phyloP scores from a whole-genome alignment of 2,329 filamentous ascomycete genomes.

The Paraphaeosphaeria minitans region DNA sequence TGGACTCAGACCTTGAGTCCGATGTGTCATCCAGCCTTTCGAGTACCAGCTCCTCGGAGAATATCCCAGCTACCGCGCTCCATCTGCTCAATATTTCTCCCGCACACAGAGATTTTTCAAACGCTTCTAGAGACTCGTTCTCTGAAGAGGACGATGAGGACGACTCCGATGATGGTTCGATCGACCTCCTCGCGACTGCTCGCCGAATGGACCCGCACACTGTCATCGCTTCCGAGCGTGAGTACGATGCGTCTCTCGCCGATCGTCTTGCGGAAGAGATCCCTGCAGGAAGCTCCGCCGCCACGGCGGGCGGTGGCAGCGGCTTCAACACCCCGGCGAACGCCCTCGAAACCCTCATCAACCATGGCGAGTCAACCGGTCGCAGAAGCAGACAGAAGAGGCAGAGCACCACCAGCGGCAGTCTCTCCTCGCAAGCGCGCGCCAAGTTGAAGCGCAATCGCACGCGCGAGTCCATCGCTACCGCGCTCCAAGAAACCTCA shows the following conservation, averaged over 20 bases:
- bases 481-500: slow-evolving; percentile 9
- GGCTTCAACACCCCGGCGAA: slow-evolving; percentile 51
- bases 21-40: slow-evolving; percentile 42
- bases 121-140: slow-evolving; percentile 37
- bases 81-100: slow-evolving; percentile 37
- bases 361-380: slow-evolving; percentile 2
- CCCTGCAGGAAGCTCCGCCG: slow-evolving; percentile 55
- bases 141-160: slow-evolving; percentile 11
- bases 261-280: slow-evolving; percentile 56
- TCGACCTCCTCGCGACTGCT: slow-evolving; percentile 54
- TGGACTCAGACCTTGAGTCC: slow-evolving; percentile 45
- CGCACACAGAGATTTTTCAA: background rate
- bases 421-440: slow-evolving; percentile 16
- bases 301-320: slow-evolving; percentile 55
- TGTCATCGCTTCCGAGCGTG: slow-evolving; percentile 49
- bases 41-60: slow-evolving; percentile 23
- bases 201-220: slow-evolving; percentile 50
- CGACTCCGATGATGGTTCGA: slow-evolving; percentile 40
- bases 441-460: slow-evolving; percentile 23
- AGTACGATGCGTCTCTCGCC: slow-evolving; percentile 54
- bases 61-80: slow-evolving; percentile 30
- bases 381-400: slow-evolving; percentile 1
- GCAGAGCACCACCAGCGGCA: slow-evolving; percentile 21
- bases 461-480: slow-evolving; percentile 19
- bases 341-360: background rate